These are phyloP conservation scores for Aspergillus homomorphus DNA, from an alignment of 495 filamentous ascomycete species.

Conservation along the genomic window DNA sequence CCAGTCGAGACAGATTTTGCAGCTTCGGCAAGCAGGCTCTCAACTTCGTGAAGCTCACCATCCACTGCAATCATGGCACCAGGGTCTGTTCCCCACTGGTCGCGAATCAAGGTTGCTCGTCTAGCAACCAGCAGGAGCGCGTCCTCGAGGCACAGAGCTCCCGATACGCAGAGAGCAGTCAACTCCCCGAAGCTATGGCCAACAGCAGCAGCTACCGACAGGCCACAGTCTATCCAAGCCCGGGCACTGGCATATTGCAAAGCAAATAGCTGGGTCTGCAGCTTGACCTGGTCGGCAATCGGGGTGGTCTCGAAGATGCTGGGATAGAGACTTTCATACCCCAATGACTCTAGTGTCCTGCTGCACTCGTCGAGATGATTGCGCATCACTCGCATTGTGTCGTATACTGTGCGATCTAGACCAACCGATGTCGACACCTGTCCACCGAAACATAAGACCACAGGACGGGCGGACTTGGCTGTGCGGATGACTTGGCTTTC, in stretches of 20 bases:
- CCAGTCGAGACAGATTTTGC: background rate
- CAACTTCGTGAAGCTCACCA: conserved; percentile 7
- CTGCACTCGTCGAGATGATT: conserved; percentile 33
- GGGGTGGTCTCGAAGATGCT: conserved; percentile 43
- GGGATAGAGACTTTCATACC: conserved; percentile 42
- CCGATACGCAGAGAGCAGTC: conserved; percentile 41
- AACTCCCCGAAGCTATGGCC: conserved; percentile 54
- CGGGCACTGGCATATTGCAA: conserved; percentile 48
- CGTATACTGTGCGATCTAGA: conserved; percentile 35
- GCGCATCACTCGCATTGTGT: conserved; percentile 31
- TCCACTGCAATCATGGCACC: conserved; percentile 53
- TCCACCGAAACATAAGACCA: conserved; percentile 55
- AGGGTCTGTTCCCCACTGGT: conserved; percentile 44
- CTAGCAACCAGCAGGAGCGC: conserved; percentile 39
- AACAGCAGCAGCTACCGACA: conserved; percentile 32
- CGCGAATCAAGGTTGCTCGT: conserved; percentile 43
- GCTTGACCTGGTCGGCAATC: conserved; percentile 34
- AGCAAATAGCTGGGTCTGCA: conserved; percentile 47
- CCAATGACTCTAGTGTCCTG: conserved; percentile 17
- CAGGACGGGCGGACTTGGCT: conserved; percentile 25
- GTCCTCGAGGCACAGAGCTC: conserved; percentile 31
- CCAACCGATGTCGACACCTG: conserved; percentile 47
- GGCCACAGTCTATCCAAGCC: conserved; percentile 47
- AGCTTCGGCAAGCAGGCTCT: background rate
- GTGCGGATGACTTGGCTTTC: conserved; percentile 2